Evolutionary conservation across 371 early-diverging fungal genomes (phyloP), one percentile per base, ranked within the genome.

Genomic region (Mucor plumbeus): DNA sequence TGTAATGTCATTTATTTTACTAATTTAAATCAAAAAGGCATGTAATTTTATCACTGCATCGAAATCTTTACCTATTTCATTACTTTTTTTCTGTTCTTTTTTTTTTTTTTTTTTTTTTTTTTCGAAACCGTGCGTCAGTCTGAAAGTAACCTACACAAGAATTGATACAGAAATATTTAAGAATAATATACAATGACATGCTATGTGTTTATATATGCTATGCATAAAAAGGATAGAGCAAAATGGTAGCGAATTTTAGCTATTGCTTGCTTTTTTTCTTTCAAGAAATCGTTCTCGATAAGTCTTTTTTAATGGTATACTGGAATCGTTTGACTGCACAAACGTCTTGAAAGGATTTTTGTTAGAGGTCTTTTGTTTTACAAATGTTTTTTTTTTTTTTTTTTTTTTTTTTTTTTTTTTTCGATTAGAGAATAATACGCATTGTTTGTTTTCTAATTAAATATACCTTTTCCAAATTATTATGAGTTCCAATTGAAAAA

Each of bases 231-330:
- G 43, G 43, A 43, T 43, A 43, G 43, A 43, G 15, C 43, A 41
- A 41, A 15, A 14, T 14, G 15, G 13, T 41, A 26, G 26, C 26
- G 26, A 26, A 3, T 26, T 26, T 26, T 26, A 19, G 47, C 19
- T 48, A 48, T 48, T 48, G 48, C 13, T 35, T 61, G 34, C 35
- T 35, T 17, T 21, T 8, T 66, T 65, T 40, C 40, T 15, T 36
- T 63, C 68, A 15, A 64, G 39, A 34, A 60, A 71, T 7, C 72
- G 54, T 4, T 67, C 67, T 60, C 67, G 53, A 40, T 67, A 71
- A 0, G 61, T 64, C 26, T 67, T 71, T 38, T 43, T 63, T 5
- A 19, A 34, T 35, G 39, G 15, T 13, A 54, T n/a, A 11, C 35
- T 41, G 31, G 7, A 36, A 34, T 57, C 43, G 14, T 55, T 17